A percentile compares a stretch with the other conserved stretches of the same genome.
phyloP scores from a whole-genome alignment of 208 protist genomes.

The Leishmania guyanensis region DNA sequence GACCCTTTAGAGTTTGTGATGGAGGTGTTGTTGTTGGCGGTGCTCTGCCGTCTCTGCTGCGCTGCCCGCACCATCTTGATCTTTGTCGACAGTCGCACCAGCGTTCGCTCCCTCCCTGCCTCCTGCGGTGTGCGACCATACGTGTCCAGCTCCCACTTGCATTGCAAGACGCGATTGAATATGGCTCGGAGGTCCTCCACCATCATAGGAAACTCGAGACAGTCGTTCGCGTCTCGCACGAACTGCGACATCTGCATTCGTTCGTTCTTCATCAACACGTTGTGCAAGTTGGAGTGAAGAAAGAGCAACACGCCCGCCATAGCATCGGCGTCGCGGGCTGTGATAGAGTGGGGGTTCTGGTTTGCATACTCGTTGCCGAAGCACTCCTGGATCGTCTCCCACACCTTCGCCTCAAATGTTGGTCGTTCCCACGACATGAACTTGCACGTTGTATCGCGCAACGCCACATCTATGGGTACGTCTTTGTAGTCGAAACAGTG shows the following conservation, averaged over 20 bases:
- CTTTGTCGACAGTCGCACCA: slow-evolving; percentile 35
- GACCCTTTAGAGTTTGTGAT: too few relatives aligned
- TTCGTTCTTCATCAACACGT: slow-evolving; percentile 46
- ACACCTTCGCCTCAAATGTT: slow-evolving; percentile 90
- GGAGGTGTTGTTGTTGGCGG: neutral
- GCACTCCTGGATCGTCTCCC: slow-evolving; percentile 71
- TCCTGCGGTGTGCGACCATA: slow-evolving; percentile 77
- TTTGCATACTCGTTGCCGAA: slow-evolving; percentile 81
- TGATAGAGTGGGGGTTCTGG: slow-evolving; percentile 74
- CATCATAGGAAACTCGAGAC: slow-evolving; percentile 68
- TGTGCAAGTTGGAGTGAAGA: slow-evolving; percentile 89
- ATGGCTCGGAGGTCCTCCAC: slow-evolving; percentile 73
- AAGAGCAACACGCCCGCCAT: slow-evolving; percentile 89
- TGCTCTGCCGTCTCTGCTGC: slow-evolving; percentile 19
- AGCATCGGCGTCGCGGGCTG: slow-evolving; percentile 70
- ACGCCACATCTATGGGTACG: slow-evolving; percentile 81
- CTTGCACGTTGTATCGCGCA: slow-evolving; percentile 86
- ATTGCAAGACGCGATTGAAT: slow-evolving; percentile 57
- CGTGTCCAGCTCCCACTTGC: slow-evolving; percentile 80
- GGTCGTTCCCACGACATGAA: slow-evolving; percentile 90
- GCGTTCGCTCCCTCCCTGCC: slow-evolving; percentile 41
- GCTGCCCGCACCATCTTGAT: slow-evolving; percentile 35
- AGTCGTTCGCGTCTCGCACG: slow-evolving; percentile 67
- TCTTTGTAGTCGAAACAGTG: slow-evolving; percentile 70
- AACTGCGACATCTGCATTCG: slow-evolving; percentile 70